phyloP scores from a whole-genome alignment of 306 rosid species.

The Myrica gale region DNA sequence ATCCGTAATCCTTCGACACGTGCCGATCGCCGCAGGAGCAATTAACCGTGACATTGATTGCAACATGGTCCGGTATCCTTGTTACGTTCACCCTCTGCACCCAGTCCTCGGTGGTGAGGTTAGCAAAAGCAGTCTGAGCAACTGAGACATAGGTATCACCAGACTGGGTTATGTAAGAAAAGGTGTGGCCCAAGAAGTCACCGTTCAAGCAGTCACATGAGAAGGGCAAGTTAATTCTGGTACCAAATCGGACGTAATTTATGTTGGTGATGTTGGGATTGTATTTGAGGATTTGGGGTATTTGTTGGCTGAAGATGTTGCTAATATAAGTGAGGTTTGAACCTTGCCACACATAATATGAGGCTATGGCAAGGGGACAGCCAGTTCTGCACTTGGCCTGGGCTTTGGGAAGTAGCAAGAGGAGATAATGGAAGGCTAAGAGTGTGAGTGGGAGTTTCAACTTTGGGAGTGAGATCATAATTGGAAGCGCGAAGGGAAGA shows the following conservation, averaged over 20 bases:
- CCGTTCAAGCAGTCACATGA: constrained; percentile 54
- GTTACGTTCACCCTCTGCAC: constrained; percentile 35
- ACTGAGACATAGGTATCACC: constrained; percentile 30
- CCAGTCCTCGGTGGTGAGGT: constrained; percentile 54
- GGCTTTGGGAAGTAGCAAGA: constrained; percentile 18
- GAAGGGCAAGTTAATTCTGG: constrained; percentile 51
- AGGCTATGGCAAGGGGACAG: constrained; percentile 60
- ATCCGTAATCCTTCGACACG: constrained; percentile 51
- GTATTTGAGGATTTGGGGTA: constrained; percentile 44
- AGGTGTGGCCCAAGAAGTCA: constrained; percentile 54
- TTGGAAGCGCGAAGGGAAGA: too few relatives aligned
- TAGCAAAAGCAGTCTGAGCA: constrained; percentile 35
- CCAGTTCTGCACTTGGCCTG: constrained; percentile 45
- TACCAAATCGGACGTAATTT: constrained; percentile 1
- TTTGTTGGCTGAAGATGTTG: constrained; percentile 33
- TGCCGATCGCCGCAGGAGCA: constrained; percentile 59
- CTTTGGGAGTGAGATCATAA: not conserved
- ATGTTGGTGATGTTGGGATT: constrained; percentile 32
- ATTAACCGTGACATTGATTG: constrained; percentile 56
- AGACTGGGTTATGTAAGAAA: constrained; percentile 34
- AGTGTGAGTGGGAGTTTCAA: constrained; percentile 8
- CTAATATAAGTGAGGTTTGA: constrained; percentile 46
- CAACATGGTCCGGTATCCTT: constrained; percentile 1
- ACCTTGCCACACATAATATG: constrained; percentile 39
- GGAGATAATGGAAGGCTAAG: constrained; percentile 15